Base-by-base conservation (phyloP, 2,329 filamentous ascomycete species). In the Microcyclospora tardicrescens region DNA sequence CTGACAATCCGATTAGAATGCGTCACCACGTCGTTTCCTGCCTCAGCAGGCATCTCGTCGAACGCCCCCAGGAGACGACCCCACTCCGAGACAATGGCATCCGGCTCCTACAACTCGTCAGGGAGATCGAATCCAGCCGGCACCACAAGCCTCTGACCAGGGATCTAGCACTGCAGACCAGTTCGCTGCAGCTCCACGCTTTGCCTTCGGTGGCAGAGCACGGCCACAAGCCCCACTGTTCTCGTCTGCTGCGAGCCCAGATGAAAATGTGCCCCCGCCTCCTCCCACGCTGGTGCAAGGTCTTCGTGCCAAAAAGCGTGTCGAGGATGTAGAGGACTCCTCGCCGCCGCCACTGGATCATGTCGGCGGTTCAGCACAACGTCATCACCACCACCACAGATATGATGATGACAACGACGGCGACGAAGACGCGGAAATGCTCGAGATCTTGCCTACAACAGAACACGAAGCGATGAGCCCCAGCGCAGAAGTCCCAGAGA, bases 1-100 rank as follows among this genome's bases (percentile, higher is more conserved):
- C 19, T 24, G 19, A 24, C 19, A 5, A 24, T 8, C 8, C 19
- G 19, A 24, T 24, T 36, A 54, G 52, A 47, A 47, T 12, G 51
- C 51, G 6, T 54, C 52, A 33, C 51, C 52, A 10, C 50, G 44
- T 37, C 45, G 51, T n/a, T 55, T 54, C 38, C 38, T 55, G 8
- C 34, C 46, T 13, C 44, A 44, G 3, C 34, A 33, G n/a, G 40
- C 38, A 12, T 35, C 34, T 8, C 45, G 46, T 11, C 8, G 33
- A 16, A 13, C 42, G 15, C 34, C 36, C 5, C 43, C 48, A 49
- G 35, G 33, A 38, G 2, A 28, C 43, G 16, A 52, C 47, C 19
- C 36, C 42, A 24, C 14, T 44, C 15, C 37, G 40, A 16, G 35
- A 31, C 19, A 4, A 24, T 24, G 19, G 19, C 19, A 24, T 24